Evolutionary conservation across 2,329 filamentous ascomycete genomes (phyloP).

Genomic region (Pezicula radicicola): DNA sequence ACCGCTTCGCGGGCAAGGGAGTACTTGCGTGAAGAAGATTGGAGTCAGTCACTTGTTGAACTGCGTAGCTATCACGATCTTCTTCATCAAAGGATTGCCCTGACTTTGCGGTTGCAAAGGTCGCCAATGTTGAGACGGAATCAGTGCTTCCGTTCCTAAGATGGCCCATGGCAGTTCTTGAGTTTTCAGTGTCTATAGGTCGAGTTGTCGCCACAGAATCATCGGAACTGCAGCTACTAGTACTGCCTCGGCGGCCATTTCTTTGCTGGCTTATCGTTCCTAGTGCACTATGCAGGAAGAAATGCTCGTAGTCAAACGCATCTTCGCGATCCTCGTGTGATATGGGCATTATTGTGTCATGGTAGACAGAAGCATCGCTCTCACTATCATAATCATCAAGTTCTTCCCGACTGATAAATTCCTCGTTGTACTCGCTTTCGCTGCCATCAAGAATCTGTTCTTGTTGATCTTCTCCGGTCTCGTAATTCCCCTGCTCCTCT

Average conservation of each 20-base stretch:
- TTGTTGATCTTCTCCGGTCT: slow-evolving; percentile 9
- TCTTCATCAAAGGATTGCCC: slow-evolving; percentile 36
- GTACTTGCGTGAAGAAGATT: slow-evolving; percentile 6
- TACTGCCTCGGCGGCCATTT: slow-evolving; percentile 43
- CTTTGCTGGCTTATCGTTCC: slow-evolving; percentile 64
- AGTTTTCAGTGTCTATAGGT: slow-evolving; percentile 10
- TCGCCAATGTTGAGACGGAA: slow-evolving; percentile 57
- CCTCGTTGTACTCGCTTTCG: slow-evolving; percentile 33
- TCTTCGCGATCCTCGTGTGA: slow-evolving; percentile 93
- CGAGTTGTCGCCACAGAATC: slow-evolving; percentile 61
- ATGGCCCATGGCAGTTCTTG: slow-evolving; percentile 26
- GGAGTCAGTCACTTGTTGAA: slow-evolving; percentile 27
- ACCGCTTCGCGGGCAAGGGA: slow-evolving; percentile 19
- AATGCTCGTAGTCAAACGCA: slow-evolving; percentile 94
- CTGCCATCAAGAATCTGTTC: slow-evolving; percentile 31
- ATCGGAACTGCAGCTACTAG: slow-evolving; percentile 54
- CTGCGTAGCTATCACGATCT: slow-evolving; percentile 34
- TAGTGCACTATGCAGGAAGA: slow-evolving; percentile 91
- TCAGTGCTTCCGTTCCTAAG: slow-evolving; percentile 53
- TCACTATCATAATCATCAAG: slow-evolving; percentile 49
- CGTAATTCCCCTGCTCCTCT: slow-evolving; percentile 8
- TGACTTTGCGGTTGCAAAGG: slow-evolving; percentile 63
- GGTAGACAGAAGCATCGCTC: slow-evolving; percentile 61
- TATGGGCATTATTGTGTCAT: slow-evolving; percentile 56
- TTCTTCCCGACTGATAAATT: slow-evolving; percentile 28